phyloP scores from a whole-genome alignment of 352 stramenopile species.

The Phytopythium sindhum region DNA sequence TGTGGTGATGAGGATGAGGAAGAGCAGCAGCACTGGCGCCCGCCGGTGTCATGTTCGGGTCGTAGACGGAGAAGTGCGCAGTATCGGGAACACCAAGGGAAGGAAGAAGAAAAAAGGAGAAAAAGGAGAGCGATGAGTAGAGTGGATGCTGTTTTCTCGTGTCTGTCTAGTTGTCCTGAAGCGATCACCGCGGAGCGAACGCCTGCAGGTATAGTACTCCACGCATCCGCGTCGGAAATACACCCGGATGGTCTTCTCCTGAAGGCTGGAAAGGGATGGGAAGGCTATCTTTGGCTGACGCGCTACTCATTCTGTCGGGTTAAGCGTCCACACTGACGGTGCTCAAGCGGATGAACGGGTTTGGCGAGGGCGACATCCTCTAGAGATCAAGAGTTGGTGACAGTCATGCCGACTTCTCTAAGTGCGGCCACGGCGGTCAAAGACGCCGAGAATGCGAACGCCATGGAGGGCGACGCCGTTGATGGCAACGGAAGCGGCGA shows the following conservation, averaged over 20 bases:
- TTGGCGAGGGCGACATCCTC: neutral
- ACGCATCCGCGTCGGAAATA: neutral
- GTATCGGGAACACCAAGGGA: neutral
- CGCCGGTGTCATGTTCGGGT: neutral
- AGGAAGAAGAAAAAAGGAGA: neutral
- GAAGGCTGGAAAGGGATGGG: no score
- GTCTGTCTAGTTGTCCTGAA: neutral
- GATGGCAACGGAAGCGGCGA: neutral
- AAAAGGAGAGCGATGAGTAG: constrained; percentile 1
- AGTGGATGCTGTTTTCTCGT: neutral
- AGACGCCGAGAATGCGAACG: neutral
- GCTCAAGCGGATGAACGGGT: neutral
- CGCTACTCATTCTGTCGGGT: neutral
- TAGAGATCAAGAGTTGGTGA: neutral
- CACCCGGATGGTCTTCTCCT: neutral
- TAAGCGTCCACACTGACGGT: neutral
- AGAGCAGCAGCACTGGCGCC: neutral
- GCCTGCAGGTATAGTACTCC: neutral
- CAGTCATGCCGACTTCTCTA: neutral
- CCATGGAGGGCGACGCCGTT: neutral
- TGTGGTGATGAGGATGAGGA: neutral
- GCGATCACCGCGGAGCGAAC: neutral
- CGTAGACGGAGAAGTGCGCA: neutral
- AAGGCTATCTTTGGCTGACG: constrained; percentile 4
- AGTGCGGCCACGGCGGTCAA: neutral